Conservation (phyloP, 306 rosid genomes). For the Alnus glutinosa region DNA sequence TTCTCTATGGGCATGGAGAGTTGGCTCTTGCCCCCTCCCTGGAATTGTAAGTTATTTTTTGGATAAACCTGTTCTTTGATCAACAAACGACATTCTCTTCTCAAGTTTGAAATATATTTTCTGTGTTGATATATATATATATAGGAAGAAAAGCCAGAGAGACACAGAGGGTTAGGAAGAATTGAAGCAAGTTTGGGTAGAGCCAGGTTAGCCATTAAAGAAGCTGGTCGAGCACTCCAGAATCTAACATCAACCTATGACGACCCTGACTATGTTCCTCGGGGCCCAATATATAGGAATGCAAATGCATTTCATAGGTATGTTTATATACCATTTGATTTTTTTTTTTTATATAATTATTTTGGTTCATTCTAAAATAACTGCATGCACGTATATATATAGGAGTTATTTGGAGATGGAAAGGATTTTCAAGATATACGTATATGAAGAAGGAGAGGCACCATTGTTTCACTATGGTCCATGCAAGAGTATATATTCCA, state of each 20-base stretch:
- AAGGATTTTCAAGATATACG: constrained; percentile 38
- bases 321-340: too few species aligned
- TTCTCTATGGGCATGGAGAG: constrained; percentile 25
- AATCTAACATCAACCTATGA: constrained; percentile 35
- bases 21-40: constrained; percentile 5
- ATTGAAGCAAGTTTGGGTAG: constrained; percentile 41
- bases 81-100: too few species aligned
- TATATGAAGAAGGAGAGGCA: constrained; percentile 46
- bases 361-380: not conserved
- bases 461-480: constrained; percentile 52
- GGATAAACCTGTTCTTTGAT: not conserved
- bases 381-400: not conserved
- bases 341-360: not conserved
- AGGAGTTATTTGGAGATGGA: constrained; percentile 53
- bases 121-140: not conserved
- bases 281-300: constrained; percentile 43
- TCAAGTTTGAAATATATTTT: too few species aligned
- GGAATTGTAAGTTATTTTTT: not conserved
- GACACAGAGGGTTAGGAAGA: constrained; percentile 23
- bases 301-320: constrained; percentile 54
- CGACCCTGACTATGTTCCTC: constrained; percentile 44
- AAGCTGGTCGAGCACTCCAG: constrained; percentile 32
- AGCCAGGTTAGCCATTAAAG: constrained; percentile 40
- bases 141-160: constrained; percentile 25
- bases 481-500: constrained; percentile 49